Base-by-base conservation (phyloP, 345 rosid genomes). In the Acer negundo region DNA sequence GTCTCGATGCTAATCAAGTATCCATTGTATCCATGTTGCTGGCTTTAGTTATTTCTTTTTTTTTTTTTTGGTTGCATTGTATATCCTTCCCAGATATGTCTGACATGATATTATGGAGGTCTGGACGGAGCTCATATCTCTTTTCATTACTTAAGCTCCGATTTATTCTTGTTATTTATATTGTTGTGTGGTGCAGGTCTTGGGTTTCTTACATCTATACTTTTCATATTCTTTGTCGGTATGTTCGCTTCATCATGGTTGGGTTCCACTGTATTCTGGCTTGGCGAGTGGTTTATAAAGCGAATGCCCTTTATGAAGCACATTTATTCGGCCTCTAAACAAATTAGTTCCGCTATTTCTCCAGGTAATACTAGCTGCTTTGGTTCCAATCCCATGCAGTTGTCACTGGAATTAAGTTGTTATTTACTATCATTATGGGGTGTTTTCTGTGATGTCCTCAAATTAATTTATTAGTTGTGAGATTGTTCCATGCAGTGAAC, bases 201-300 rank as follows among this genome's bases (percentile, higher is more conserved):
- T 72, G 98, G 97, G 55, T 93, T 93, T 77, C 74, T 93, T 68
- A 93, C 97, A 51, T 93, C 95, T 56, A 79, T 93, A 70, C 84
- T 88, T 51, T 93, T 92, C 69, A 86, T 93, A 82, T 83, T 89
- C 79, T 90, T 90, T 82, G 80, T 93, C 40, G 98, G 98, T 59
- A 82, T 90, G 80, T 93, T 92, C 85, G 94, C 92, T 75, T 93
- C 97, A 0, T 93, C 98, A 8, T 93, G 98, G 98, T 69, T 92
- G 78, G 95, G 97, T 79, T 78, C 94, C 82, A 85, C 93, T 19
- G 88, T 93, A 75, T 92, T 93, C 84, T 88, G 83, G 89, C 77
- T 93, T 42, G 97, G 95, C 16, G 95, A 93, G 80, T 90, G 94
- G 93, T 89, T 93, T 67, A 93, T 93, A 72, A 92, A 85, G 83